Conservation (phyloP, 176 grass and related monocot genomes). For the Zea mays region Zm-B73-REFERENCE-NAM-5.0 NC_050103.1:170164001-170164500, state of each 20-base stretch:
- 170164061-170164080: not conserved
- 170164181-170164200: conserved; percentile 76
- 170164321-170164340: not conserved
- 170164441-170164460: conserved; percentile 97
- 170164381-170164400: conserved; percentile 65
- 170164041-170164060: not conserved
- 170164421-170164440: conserved; percentile 86
- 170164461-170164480: conserved; percentile 81
- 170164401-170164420: conserved; percentile 76
- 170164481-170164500: conserved; percentile 98
- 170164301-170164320: conserved; percentile 17
- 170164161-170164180: conserved; percentile 54
- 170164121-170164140: conserved; percentile 39
- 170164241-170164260: not conserved
- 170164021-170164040: not conserved
- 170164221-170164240: conserved; percentile 13
- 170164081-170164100: not conserved
- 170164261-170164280: conserved; percentile 7
- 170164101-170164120: not conserved
- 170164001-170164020: not conserved
- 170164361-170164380: conserved; percentile 63
- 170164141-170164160: conserved; percentile 65
- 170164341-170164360: conserved; percentile 33
- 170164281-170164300: not conserved
- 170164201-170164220: conserved; percentile 38